Evolutionary conservation across 2,329 filamentous ascomycete genomes (phyloP).

Genomic region (Fusarium zealandicum): DNA sequence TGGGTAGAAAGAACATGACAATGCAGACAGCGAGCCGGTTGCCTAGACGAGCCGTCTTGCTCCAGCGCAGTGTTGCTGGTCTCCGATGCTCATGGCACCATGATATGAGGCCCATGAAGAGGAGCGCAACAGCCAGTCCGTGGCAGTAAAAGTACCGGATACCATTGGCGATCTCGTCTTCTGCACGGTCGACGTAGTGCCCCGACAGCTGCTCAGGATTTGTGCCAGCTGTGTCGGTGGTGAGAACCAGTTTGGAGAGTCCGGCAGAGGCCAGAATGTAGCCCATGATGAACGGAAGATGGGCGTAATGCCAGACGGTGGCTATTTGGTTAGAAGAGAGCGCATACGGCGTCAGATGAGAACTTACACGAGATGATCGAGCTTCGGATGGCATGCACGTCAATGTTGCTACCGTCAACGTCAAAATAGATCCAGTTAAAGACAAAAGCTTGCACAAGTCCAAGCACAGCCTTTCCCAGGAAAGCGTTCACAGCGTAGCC

Average conservation of each 20-base stretch:
- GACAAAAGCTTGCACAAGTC: slow-evolving; percentile 63
- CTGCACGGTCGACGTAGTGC: slow-evolving; percentile 57
- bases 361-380: slow-evolving; percentile 52
- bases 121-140: slow-evolving; percentile 63
- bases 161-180: slow-evolving; percentile 57
- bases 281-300: slow-evolving; percentile 69
- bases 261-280: slow-evolving; percentile 67
- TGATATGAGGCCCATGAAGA: slow-evolving; percentile 63
- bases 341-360: background rate
- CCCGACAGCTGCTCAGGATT: slow-evolving; percentile 58
- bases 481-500: slow-evolving; percentile 59
- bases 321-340: slow-evolving; percentile 43
- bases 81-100: slow-evolving; percentile 63
- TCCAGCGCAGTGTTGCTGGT: slow-evolving; percentile 55
- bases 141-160: slow-evolving; percentile 70
- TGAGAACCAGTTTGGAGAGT: slow-evolving; percentile 65
- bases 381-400: slow-evolving; percentile 67
- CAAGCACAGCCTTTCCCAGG: slow-evolving; percentile 68
- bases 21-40: slow-evolving; percentile 59
- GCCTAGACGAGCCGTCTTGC: slow-evolving; percentile 58
- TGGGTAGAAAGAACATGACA: slow-evolving; percentile 62
- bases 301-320: slow-evolving; percentile 61
- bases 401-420: slow-evolving; percentile 63
- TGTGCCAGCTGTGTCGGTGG: slow-evolving; percentile 60
- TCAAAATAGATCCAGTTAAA: slow-evolving; percentile 73